A percentile compares a stretch with the other conserved stretches of the same genome.
Evolutionary conservation across 176 grass and related monocot species (phyloP).

Genomic region (Olyra latifolia): DNA sequence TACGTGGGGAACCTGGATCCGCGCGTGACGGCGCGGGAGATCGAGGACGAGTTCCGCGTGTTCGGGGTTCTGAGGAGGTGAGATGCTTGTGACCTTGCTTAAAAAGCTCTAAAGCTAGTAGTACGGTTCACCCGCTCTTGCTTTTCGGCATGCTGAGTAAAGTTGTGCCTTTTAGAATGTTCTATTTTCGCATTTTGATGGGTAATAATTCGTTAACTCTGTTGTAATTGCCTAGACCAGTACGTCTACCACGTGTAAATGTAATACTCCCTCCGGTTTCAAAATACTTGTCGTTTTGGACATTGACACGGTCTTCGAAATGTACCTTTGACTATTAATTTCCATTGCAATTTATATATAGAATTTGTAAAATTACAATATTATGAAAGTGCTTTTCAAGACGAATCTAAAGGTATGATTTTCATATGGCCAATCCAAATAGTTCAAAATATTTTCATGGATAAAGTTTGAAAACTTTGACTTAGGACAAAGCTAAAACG

Average conservation of each 20-base stretch:
- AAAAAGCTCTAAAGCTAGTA: background rate
- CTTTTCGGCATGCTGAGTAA: background rate
- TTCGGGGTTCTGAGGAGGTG: conserved; percentile 80
- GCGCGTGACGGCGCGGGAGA: conserved; percentile 62
- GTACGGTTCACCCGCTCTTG: background rate
- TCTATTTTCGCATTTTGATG: background rate
- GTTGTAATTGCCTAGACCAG: background rate
- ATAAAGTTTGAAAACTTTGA: too few relatives aligned
- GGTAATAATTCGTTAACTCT: background rate
- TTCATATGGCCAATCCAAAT: too few relatives aligned
- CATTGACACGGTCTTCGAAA: too few relatives aligned
- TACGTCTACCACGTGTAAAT: background rate
- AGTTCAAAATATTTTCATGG: too few relatives aligned
- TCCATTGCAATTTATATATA: too few relatives aligned
- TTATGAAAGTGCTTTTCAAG: too few relatives aligned
- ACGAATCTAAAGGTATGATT: too few relatives aligned
- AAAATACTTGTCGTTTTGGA: too few relatives aligned
- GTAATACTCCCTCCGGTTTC: too few relatives aligned
- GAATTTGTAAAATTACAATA: too few relatives aligned
- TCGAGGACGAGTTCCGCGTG: conserved; percentile 73
- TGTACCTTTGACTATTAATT: too few relatives aligned
- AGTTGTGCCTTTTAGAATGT: background rate
- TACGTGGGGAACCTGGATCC: conserved; percentile 86
- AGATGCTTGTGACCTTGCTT: conserved; percentile 25
- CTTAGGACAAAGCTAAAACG: too few relatives aligned